phyloP scores from a whole-genome alignment of 208 protist genomes.

The Trypanosoma theileri region DNA sequence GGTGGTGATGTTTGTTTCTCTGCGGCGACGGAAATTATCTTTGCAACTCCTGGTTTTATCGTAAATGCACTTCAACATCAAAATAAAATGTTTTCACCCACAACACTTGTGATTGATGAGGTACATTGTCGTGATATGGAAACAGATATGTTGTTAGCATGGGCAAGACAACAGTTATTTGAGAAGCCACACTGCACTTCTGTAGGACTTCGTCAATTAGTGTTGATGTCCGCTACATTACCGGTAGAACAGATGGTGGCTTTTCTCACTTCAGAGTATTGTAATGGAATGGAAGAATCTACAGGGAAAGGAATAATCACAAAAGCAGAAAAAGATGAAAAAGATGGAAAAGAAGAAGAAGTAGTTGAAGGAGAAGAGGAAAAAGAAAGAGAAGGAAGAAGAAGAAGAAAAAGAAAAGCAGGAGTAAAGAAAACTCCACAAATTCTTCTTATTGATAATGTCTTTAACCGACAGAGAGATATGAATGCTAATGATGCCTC shows the following conservation, averaged over 20 bases:
- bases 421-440: not conserved
- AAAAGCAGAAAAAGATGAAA: not conserved
- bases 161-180: conserved; percentile 22
- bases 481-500: not conserved
- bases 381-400: not conserved
- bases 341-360: not conserved
- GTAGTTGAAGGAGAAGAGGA: not conserved
- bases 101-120: conserved; percentile 79
- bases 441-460: conserved; percentile 10
- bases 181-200: not conserved
- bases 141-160: conserved; percentile 70
- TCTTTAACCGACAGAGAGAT: not conserved
- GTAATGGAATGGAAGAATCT: no score
- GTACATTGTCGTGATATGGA: conserved; percentile 72
- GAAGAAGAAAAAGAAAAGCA: not conserved
- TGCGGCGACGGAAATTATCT: conserved; percentile 68
- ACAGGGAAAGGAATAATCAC: no score
- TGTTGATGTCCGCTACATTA: conserved; percentile 82
- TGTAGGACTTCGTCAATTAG: conserved; percentile 41
- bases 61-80: conserved; percentile 44
- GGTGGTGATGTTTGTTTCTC: conserved; percentile 53
- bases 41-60: conserved; percentile 71
- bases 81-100: conserved; percentile 35
- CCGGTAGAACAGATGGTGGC: conserved; percentile 40
- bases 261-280: conserved; percentile 30